These are phyloP conservation scores for Edaphochlamys debaryana DNA, from an alignment of 139 green algal genomes.

Conservation along the genomic window DNA sequence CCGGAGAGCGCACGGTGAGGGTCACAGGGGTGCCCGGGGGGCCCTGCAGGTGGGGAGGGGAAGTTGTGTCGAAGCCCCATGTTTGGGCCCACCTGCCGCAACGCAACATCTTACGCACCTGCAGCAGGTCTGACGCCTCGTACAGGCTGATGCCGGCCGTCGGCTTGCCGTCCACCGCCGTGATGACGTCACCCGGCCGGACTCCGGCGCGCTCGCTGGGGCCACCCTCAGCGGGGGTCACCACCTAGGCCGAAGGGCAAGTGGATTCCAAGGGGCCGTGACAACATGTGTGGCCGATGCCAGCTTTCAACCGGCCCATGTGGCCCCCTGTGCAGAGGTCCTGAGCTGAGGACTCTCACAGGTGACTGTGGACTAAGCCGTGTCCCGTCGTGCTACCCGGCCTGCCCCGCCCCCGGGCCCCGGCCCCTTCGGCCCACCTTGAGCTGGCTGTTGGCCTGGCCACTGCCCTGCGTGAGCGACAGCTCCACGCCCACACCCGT, in stretches of 20 bases:
- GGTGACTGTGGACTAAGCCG: too few relatives aligned
- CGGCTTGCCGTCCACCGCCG: conserved; percentile 78
- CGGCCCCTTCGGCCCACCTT: not conserved
- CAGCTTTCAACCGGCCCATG: too few relatives aligned
- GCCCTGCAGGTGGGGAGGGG: too few relatives aligned
- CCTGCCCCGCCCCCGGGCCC: too few relatives aligned
- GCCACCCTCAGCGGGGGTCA: conserved; percentile 83
- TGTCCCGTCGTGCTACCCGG: too few relatives aligned
- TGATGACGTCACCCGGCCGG: conserved; percentile 81
- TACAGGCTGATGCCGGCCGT: conserved; percentile 86
- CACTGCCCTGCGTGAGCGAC: conserved; percentile 44
- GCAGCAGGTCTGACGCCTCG: conserved; percentile 85
- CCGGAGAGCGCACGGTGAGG: conserved; percentile 32
- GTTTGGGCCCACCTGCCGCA: not conserved
- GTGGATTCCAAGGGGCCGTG: too few relatives aligned
- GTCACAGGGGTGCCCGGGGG: conserved; percentile 21
- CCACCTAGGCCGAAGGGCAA: too few relatives aligned
- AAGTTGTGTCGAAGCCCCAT: too few relatives aligned
- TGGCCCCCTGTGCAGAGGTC: too few relatives aligned
- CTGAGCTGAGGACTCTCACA: too few relatives aligned
- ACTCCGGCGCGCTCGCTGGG: conserved; percentile 91
- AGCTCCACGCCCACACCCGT: conserved; percentile 87
- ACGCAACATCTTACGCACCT: conserved; percentile 53
- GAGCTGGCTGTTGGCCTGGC: not conserved
- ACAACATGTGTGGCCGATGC: too few relatives aligned